Evolutionary conservation across 805 yeast species (phyloP).

Genomic region (Metschnikowia gelsemii): DNA sequence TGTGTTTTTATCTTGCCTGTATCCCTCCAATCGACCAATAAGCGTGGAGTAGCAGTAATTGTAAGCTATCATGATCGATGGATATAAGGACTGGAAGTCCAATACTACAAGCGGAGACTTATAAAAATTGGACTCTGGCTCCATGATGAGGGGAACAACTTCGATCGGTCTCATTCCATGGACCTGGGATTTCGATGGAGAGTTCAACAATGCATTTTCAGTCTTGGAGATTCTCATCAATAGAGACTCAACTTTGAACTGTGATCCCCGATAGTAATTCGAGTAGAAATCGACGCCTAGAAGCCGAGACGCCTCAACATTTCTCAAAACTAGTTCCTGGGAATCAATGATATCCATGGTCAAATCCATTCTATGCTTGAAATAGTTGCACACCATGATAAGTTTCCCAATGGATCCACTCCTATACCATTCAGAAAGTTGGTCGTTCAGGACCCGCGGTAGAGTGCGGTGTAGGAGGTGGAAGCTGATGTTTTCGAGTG

Average conservation of each 20-base stretch:
- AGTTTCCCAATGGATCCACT: slow-evolving; percentile 39
- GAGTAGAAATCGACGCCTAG: slow-evolving; percentile 90
- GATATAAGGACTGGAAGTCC: slow-evolving; percentile 92
- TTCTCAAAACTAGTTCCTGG: slow-evolving; percentile 66
- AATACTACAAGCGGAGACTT: slow-evolving; percentile 86
- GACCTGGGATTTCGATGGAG: slow-evolving; percentile 81
- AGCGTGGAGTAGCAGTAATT: slow-evolving; percentile 81
- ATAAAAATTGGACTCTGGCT: slow-evolving; percentile 81
- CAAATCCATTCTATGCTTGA: slow-evolving; percentile 42
- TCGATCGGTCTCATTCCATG: slow-evolving; percentile 83
- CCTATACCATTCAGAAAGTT: slow-evolving; percentile 42
- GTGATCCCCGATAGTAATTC: slow-evolving; percentile 87
- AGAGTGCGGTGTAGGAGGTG: slow-evolving; percentile 65
- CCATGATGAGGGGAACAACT: slow-evolving; percentile 88
- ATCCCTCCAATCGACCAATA: slow-evolving; percentile 59
- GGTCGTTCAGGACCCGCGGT: slow-evolving; percentile 56
- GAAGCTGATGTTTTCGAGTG: slow-evolving; percentile 72
- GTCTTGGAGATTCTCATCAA: slow-evolving; percentile 70
- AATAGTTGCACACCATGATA: slow-evolving; percentile 46
- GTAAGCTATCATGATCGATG: slow-evolving; percentile 99
- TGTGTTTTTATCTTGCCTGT: slow-evolving; percentile 45
- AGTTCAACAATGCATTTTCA: slow-evolving; percentile 68
- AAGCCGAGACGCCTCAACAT: slow-evolving; percentile 79
- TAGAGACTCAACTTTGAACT: slow-evolving; percentile 88
- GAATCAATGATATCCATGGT: slow-evolving; percentile 50